A percentile compares a stretch with the other conserved stretches of the same genome.
Evolutionary conservation across 1,139 yeast species (phyloP).

Genomic region (Entelexis sorbosivorans): DNA sequence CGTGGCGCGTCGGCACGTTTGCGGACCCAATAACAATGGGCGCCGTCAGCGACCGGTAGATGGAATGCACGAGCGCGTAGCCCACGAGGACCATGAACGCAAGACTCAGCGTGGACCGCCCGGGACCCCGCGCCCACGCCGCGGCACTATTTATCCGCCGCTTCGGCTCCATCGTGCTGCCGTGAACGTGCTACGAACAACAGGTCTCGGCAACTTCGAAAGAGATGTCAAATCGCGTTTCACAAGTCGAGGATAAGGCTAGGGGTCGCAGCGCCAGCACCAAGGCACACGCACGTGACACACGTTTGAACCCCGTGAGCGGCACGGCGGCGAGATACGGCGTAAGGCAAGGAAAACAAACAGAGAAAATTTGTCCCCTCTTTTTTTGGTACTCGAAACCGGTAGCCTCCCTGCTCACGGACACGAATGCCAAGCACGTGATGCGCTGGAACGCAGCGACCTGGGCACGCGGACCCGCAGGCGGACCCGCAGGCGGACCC

Average conservation of each 20-base stretch:
- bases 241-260: constrained; percentile 4
- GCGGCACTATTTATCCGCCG: constrained; percentile 13
- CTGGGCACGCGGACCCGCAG: too few species aligned
- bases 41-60: constrained; percentile 16
- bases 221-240: neutral
- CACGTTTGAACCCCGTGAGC: too few species aligned
- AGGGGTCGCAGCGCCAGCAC: neutral
- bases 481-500: too few species aligned
- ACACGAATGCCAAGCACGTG: too few species aligned
- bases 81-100: constrained; percentile 14
- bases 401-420: too few species aligned
- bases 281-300: neutral
- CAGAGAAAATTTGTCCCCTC: too few species aligned
- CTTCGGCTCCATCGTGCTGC: constrained; percentile 18
- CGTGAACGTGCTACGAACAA: neutral
- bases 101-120: constrained; percentile 13
- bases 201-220: neutral
- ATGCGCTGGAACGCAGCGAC: too few species aligned
- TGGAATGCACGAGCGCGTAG: constrained; percentile 15
- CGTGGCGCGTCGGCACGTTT: constrained; percentile 22
- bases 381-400: too few species aligned
- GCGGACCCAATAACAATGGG: constrained; percentile 22
- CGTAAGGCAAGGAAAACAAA: too few species aligned
- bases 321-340: too few species aligned
- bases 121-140: constrained; percentile 8